Conservation (phyloP, 31 red algal genomes). For the Odonthalia washingtoniensis region DNA sequence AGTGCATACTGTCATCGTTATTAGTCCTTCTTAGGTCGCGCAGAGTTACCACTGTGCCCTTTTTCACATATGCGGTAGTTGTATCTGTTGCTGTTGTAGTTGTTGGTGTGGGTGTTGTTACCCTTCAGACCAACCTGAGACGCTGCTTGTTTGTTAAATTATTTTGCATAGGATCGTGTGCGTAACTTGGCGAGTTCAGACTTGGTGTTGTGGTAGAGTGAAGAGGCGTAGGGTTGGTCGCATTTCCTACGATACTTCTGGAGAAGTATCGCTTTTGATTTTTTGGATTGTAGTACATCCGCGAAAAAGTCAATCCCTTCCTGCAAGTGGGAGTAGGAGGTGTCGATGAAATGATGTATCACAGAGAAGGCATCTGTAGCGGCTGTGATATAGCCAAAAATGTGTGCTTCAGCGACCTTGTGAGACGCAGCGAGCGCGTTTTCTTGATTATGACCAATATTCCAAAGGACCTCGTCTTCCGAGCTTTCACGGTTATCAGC, state of each 20-base stretch:
- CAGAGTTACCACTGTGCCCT: neutral
- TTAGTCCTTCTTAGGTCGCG: neutral
- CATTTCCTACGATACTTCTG: conserved; percentile 45
- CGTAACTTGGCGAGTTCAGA: conserved; percentile 37
- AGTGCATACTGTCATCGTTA: neutral
- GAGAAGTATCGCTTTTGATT: conserved; percentile 50
- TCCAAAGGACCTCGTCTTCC: conserved; percentile 38
- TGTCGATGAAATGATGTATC: conserved; percentile 29
- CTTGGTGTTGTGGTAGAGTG: conserved; percentile 6
- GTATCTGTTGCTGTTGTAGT: neutral
- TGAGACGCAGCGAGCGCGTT: conserved; percentile 29
- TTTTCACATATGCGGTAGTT: neutral
- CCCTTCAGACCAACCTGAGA: neutral
- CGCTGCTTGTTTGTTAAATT: conserved; percentile 35
- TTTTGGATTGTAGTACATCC: conserved; percentile 36
- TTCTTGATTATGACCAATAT: conserved; percentile 13
- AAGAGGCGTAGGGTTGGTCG: conserved; percentile 16
- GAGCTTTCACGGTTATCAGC: conserved; percentile 6
- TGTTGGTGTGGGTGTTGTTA: neutral
- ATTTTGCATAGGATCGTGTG: conserved; percentile 17
- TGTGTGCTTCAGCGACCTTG: conserved; percentile 20
- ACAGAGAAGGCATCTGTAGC: conserved; percentile 27
- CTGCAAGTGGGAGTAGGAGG: conserved; percentile 16
- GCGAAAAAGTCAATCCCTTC: conserved; percentile 57
- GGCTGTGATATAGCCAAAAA: neutral